phyloP scores from a whole-genome alignment of 495 filamentous ascomycete genomes.

The Penicillium lividum region DNA sequence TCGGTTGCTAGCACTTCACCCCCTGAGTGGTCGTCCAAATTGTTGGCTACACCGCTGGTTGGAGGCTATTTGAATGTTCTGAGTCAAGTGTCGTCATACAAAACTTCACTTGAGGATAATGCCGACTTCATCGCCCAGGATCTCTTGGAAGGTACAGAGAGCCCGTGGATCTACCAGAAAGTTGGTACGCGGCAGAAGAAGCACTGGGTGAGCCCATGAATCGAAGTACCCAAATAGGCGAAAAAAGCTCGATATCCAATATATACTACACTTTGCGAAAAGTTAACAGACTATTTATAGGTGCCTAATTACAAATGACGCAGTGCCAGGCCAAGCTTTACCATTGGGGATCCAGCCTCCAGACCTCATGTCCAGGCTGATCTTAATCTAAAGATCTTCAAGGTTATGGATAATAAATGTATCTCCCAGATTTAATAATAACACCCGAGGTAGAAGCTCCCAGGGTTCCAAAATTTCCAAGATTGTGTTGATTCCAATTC shows the following conservation, averaged over 20 bases:
- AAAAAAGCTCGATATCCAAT: no score
- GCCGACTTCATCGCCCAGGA: slow-evolving; percentile 41
- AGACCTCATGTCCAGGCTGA: no score
- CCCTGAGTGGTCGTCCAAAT: slow-evolving; percentile 15
- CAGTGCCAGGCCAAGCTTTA: neutral
- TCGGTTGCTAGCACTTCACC: slow-evolving; percentile 18
- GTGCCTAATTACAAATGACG: no score
- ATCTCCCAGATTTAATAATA: neutral
- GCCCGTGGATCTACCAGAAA: slow-evolving; percentile 26
- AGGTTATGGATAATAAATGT: no score
- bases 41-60: slow-evolving; percentile 21
- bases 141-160: slow-evolving; percentile 25
- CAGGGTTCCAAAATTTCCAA: no score
- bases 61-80: slow-evolving; percentile 22
- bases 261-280: no score
- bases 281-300: no score
- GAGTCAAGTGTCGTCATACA: slow-evolving; percentile 23
- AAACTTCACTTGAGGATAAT: slow-evolving; percentile 30
- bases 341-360: no score
- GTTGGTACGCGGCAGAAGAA: slow-evolving; percentile 26
- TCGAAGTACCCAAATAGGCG: no score
- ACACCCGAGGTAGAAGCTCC: no score
- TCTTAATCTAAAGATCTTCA: no score
- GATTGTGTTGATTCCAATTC: no score
- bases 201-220: neutral